A percentile compares a stretch with the other conserved stretches of the same genome.
phyloP scores from a whole-genome alignment of 176 grass and related monocot species.

The Poa annua region DNA sequence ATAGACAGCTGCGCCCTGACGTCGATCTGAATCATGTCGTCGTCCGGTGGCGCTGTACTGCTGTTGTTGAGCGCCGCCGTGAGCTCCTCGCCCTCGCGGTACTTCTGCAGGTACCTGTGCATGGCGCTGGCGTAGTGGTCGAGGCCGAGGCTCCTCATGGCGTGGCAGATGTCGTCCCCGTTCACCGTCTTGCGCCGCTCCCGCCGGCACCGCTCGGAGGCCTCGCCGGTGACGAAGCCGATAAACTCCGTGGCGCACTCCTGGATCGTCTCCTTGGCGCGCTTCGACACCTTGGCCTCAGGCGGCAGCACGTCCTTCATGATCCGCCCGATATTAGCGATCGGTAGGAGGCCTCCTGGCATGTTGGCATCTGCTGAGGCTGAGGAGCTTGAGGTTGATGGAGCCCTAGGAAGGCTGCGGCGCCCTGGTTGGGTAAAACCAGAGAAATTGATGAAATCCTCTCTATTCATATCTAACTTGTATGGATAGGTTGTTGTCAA shows the following conservation, averaged over 20 bases:
- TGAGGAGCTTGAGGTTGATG: constrained; percentile 28
- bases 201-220: constrained; percentile 65
- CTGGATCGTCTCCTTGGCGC: constrained; percentile 73
- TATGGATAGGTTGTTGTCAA: neutral
- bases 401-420: constrained; percentile 23
- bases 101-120: constrained; percentile 72
- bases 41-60: neutral
- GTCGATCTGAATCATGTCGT: constrained; percentile 44
- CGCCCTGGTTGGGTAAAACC: constrained; percentile 11
- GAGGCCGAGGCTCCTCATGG: constrained; percentile 69
- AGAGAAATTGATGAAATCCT: constrained; percentile 30
- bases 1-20: constrained; percentile 60
- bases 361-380: neutral
- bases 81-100: constrained; percentile 64
- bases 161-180: constrained; percentile 77
- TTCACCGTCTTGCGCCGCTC: constrained; percentile 78
- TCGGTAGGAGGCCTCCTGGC: constrained; percentile 62
- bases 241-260: constrained; percentile 84
- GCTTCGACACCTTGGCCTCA: constrained; percentile 76
- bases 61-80: constrained; percentile 41
- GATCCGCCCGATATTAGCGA: constrained; percentile 73
- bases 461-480: neutral
- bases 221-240: constrained; percentile 78
- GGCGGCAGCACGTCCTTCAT: constrained; percentile 70
- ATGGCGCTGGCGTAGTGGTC: constrained; percentile 77